These are phyloP conservation scores for Aurifilum marmelostoma DNA, from an alignment of 2,329 filamentous ascomycete species.

Conservation along the genomic window DNA sequence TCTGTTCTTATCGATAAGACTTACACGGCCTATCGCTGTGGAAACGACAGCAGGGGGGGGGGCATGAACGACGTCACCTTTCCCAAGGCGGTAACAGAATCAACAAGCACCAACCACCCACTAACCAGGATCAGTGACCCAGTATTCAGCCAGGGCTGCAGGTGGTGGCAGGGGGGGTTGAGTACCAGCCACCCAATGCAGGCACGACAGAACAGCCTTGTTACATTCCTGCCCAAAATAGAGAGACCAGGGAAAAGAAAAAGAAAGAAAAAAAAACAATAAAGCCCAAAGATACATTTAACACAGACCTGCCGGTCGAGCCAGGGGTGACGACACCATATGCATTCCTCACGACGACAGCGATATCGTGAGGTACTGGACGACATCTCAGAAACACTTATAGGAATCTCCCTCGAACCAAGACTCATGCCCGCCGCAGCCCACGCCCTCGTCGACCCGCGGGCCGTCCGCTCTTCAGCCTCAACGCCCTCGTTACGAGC, in stretches of 20 bases:
- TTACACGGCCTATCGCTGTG: constrained; percentile 11
- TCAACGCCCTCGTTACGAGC: constrained; percentile 79
- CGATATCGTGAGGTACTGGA: constrained; percentile 34
- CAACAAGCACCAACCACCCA: constrained; percentile 14
- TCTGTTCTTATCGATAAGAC: constrained; percentile 7
- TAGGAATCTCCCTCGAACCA: constrained; percentile 46
- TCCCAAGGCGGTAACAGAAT: background rate
- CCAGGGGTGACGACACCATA: constrained; percentile 17
- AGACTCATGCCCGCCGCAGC: constrained; percentile 50
- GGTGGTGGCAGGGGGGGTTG: background rate
- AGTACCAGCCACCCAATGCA: constrained; percentile 6
- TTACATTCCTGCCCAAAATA: background rate
- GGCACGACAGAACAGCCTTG: background rate
- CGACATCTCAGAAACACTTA: constrained; percentile 38
- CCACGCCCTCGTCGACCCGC: constrained; percentile 41
- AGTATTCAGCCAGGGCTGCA: background rate
- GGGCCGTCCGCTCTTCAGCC: constrained; percentile 64
- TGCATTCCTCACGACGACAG: constrained; percentile 36
- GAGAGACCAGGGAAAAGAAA: background rate
- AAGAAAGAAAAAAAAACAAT: background rate
- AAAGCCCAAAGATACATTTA: background rate
- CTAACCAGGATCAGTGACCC: background rate
- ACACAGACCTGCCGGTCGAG: background rate
- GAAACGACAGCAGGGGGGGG: background rate
- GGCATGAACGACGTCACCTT: background rate